A percentile compares a stretch with the other conserved stretches of the same genome.
Conservation (phyloP, 192 early-diverging fungal genomes). For the Globomyces pollinis-pini region DNA sequence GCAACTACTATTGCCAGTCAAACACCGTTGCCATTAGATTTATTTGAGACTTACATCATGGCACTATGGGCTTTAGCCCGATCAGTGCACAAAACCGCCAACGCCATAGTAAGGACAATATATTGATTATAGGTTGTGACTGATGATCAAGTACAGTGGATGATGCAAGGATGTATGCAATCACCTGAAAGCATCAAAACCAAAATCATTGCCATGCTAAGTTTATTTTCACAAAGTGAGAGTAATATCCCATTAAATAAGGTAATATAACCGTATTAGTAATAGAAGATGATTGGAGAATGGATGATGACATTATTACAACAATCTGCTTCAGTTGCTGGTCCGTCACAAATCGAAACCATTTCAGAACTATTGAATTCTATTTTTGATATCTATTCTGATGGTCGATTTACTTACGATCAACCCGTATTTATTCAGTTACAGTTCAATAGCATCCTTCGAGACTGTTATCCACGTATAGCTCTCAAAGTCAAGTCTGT, state of each 20-base stretch:
- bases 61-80: no score
- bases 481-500: constrained; percentile 45
- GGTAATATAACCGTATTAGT: constrained; percentile 26
- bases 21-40: no score
- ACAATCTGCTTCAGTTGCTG: constrained; percentile 2
- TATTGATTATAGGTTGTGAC: no score
- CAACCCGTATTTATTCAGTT: constrained; percentile 71
- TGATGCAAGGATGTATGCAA: neutral
- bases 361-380: constrained; percentile 68
- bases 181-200: constrained; percentile 33
- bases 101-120: no score
- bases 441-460: constrained; percentile 50
- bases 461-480: constrained; percentile 40
- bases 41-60: no score
- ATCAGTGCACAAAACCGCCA: no score
- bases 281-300: constrained; percentile 41
- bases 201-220: constrained; percentile 66
- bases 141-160: constrained; percentile 40
- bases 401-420: constrained; percentile 76
- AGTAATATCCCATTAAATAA: constrained; percentile 58
- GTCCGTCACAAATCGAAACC: constrained; percentile 8
- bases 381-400: constrained; percentile 83
- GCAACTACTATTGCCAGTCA: no score
- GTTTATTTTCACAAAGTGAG: constrained; percentile 64
- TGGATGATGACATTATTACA: constrained; percentile 33